Evolutionary conservation across 257 asterid species (phyloP).

Genomic region (Datura wrightii): DNA sequence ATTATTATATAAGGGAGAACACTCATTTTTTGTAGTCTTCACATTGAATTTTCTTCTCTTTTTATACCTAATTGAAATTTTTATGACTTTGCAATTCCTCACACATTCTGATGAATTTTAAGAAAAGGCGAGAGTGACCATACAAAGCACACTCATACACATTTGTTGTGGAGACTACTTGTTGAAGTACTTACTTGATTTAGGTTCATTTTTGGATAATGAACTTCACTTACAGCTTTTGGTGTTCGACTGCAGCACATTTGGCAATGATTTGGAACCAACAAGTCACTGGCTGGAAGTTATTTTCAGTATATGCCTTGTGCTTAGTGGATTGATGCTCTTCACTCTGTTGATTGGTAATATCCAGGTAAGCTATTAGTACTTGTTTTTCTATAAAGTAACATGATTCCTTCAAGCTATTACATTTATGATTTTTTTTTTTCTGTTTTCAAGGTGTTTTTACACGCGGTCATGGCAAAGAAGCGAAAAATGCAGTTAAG

Average conservation of each 20-base stretch:
- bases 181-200: too few species aligned
- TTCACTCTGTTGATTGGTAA: slow-evolving; percentile 93
- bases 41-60: too few species aligned
- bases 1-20: too few species aligned
- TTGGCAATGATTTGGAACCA: slow-evolving; percentile 91
- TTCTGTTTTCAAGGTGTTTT: slow-evolving; percentile 61
- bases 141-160: too few species aligned
- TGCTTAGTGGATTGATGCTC: slow-evolving; percentile 86
- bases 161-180: too few species aligned
- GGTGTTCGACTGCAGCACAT: slow-evolving; percentile 63
- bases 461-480: slow-evolving; percentile 95
- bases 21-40: too few species aligned
- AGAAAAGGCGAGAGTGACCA: too few species aligned
- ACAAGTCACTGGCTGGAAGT: slow-evolving; percentile 88
- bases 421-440: background rate
- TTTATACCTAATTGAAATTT: too few species aligned
- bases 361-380: slow-evolving; percentile 64
- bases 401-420: background rate
- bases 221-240: background rate
- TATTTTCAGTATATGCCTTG: slow-evolving; percentile 74
- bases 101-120: too few species aligned
- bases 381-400: background rate
- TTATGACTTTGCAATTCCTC: too few species aligned
- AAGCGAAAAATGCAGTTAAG: slow-evolving; percentile 91
- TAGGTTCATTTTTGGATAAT: background rate